Conservation (phyloP, 2,329 filamentous ascomycete species). For the Fusarium paranaense region DNA sequence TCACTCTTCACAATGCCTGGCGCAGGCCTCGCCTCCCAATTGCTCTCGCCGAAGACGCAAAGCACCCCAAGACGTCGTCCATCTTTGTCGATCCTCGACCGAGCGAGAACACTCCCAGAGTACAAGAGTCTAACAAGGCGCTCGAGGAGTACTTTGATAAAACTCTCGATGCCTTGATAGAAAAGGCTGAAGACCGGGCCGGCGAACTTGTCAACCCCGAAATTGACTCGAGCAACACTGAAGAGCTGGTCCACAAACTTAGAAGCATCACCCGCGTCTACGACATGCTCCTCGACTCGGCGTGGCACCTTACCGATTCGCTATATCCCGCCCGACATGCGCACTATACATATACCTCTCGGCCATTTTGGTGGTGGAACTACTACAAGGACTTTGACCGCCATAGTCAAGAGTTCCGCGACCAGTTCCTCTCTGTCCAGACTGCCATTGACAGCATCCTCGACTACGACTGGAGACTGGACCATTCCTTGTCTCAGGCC, state of each 20-base stretch:
- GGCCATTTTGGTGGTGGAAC: conserved; percentile 57
- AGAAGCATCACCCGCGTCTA: conserved; percentile 39
- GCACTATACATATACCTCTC: conserved; percentile 49
- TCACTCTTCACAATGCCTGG: conserved; percentile 50
- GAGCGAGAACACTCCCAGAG: conserved; percentile 34
- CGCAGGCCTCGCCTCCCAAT: conserved; percentile 45
- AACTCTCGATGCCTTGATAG: conserved; percentile 37
- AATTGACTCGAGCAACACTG: conserved; percentile 3
- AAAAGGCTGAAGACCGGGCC: conserved; percentile 31
- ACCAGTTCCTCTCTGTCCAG: conserved; percentile 45
- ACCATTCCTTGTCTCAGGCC: conserved; percentile 49
- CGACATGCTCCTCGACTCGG: conserved; percentile 53
- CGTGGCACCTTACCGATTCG: conserved; percentile 51
- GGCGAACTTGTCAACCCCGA: conserved; percentile 20
- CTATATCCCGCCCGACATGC: conserved; percentile 50
- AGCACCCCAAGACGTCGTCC: conserved; percentile 46
- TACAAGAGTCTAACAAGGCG: conserved; percentile 40
- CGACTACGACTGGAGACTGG: conserved; percentile 46
- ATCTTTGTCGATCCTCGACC: conserved; percentile 43
- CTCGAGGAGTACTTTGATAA: conserved; percentile 50
- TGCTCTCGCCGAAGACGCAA: conserved; percentile 49
- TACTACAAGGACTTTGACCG: conserved; percentile 51
- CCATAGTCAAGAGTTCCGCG: conserved; percentile 44
- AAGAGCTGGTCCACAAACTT: conserved; percentile 33
- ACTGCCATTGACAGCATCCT: conserved; percentile 45